Percentiles rank a stretch among this genome's conserved stretches.
These are phyloP conservation scores for Hirsutella thompsonii DNA, from an alignment of 2,329 filamentous ascomycete species.

Conservation along the genomic window DNA sequence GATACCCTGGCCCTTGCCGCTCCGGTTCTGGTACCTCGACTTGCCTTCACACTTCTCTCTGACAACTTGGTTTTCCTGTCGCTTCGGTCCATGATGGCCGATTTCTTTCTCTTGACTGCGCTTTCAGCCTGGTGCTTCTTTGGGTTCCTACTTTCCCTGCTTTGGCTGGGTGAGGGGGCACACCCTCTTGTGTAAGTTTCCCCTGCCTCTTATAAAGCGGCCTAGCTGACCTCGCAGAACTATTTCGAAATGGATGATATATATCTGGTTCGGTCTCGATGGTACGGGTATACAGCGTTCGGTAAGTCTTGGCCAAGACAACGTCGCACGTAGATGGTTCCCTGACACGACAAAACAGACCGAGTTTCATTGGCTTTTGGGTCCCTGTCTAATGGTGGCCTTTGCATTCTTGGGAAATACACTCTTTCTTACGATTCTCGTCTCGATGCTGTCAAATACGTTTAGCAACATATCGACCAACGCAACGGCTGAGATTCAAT, in stretches of 20 bases:
- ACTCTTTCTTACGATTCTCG: constrained; percentile 76
- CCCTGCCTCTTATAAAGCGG: neutral
- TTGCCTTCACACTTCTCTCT: constrained; percentile 73
- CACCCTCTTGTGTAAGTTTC: constrained; percentile 42
- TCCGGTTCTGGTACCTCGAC: constrained; percentile 61
- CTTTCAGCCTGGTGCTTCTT: constrained; percentile 74
- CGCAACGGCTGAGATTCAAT: constrained; percentile 73
- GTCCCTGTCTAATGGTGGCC: constrained; percentile 66
- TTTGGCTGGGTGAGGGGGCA: constrained; percentile 59
- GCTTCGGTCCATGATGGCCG: constrained; percentile 70
- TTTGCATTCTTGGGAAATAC: constrained; percentile 83
- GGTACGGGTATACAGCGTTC: constrained; percentile 50
- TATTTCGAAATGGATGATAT: constrained; percentile 84
- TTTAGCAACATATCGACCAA: constrained; percentile 68
- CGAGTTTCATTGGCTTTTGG: constrained; percentile 68
- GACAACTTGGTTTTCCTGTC: constrained; percentile 78
- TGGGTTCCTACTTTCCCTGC: constrained; percentile 66
- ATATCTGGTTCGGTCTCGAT: constrained; percentile 84
- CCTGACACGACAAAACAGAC: constrained; percentile 22
- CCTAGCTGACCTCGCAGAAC: constrained; percentile 26
- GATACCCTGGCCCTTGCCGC: constrained; percentile 71
- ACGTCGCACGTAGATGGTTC: too few species aligned
- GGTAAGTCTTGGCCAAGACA: constrained; percentile 23
- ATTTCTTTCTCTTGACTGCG: constrained; percentile 66
- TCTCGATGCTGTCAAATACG: constrained; percentile 76